phyloP scores from a whole-genome alignment of 768 basidiomycete genomes.

The Leccinellum luteum region DNA sequence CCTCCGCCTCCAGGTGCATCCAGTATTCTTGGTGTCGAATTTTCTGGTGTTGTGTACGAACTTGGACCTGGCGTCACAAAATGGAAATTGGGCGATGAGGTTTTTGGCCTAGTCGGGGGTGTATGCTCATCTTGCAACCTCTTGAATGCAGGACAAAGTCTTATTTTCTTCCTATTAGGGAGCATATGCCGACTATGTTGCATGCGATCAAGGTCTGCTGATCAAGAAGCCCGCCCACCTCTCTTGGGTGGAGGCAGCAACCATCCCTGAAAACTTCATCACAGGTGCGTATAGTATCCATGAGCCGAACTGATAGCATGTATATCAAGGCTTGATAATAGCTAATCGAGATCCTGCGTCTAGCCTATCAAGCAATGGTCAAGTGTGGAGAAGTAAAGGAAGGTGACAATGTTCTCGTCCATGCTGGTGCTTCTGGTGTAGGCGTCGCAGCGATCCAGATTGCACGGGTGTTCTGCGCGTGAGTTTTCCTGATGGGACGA shows the following conservation, averaged over 20 bases:
- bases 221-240: constrained; percentile 72
- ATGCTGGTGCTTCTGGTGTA: constrained; percentile 90
- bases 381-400: constrained; percentile 65
- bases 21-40: constrained; percentile 82
- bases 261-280: constrained; percentile 84
- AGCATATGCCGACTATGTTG: constrained; percentile 88
- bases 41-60: constrained; percentile 63
- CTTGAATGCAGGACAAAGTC: neutral
- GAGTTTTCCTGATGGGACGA: constrained; percentile 34
- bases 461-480: constrained; percentile 74
- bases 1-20: constrained; percentile 76
- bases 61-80: constrained; percentile 48
- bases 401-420: constrained; percentile 78
- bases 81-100: constrained; percentile 68
- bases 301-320: constrained; percentile 7
- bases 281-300: constrained; percentile 57
- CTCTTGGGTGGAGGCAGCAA: constrained; percentile 82
- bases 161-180: constrained; percentile 48
- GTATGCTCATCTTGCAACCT: constrained; percentile 40
- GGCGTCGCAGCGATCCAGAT: constrained; percentile 87
- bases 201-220: constrained; percentile 60
- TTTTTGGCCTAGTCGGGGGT: constrained; percentile 76
- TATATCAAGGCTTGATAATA: neutral
- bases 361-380: constrained; percentile 64
- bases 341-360: neutral